A percentile compares a stretch with the other conserved stretches of the same genome.
These are phyloP conservation scores for Primulina eburnea DNA, from an alignment of 257 asterid genomes.

Conservation along the genomic window DNA sequence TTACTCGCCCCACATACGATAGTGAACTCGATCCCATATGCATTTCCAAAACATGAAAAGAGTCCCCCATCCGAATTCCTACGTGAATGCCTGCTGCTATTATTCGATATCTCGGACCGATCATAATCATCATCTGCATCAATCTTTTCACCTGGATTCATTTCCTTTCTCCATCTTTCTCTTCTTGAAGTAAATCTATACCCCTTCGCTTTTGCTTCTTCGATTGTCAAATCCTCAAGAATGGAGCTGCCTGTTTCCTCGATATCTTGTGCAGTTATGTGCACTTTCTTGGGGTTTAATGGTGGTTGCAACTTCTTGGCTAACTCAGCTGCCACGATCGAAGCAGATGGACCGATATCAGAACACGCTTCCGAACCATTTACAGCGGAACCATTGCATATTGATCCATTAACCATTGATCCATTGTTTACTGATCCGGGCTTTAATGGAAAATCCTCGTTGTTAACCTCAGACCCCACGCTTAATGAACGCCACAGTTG, in stretches of 20 bases:
- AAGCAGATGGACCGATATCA: constrained; percentile 88
- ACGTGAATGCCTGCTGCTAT: constrained; percentile 24
- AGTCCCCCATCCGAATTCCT: constrained; percentile 40
- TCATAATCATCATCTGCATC: constrained; percentile 1
- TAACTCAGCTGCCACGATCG: constrained; percentile 76
- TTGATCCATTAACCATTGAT: constrained; percentile 33
- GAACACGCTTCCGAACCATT: constrained; percentile 69
- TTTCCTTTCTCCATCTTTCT: constrained; percentile 35
- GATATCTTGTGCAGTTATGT: constrained; percentile 8
- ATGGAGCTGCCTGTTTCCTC: constrained; percentile 47
- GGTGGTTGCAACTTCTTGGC: constrained; percentile 37
- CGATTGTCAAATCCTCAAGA: constrained; percentile 55
- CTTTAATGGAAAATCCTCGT: constrained; percentile 36
- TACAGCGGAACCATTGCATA: constrained; percentile 32
- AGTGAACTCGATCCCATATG: constrained; percentile 61
- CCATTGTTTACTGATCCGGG: constrained; percentile 36
- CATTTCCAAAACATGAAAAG: constrained; percentile 58
- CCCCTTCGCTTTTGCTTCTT: constrained; percentile 64
- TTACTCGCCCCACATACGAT: constrained; percentile 59
- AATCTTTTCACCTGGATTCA: not conserved
- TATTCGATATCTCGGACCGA: constrained; percentile 27
- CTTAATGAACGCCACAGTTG: constrained; percentile 49
- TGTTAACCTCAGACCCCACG: constrained; percentile 31
- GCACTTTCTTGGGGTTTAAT: not conserved
- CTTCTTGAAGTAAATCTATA: constrained; percentile 25